These are phyloP conservation scores for Diaporthe ampelina DNA, from an alignment of 2,329 filamentous ascomycete genomes.

Conservation along the genomic window DNA sequence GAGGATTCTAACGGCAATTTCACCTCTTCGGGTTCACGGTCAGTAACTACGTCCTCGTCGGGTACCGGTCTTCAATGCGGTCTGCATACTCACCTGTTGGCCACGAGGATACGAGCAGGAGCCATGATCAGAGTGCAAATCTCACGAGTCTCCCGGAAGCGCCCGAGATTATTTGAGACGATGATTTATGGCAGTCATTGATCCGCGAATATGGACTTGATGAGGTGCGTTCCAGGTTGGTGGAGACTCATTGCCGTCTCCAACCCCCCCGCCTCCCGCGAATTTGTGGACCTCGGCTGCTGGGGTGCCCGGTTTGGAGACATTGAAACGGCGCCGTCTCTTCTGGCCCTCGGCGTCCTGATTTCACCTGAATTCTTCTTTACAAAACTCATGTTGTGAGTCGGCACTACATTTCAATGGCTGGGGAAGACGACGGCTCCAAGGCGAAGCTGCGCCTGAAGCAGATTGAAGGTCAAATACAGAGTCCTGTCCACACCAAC, in stretches of 20 bases:
- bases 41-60: slow-evolving; percentile 51
- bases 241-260: neutral
- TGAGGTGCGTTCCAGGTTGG: neutral
- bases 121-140: neutral
- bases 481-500: slow-evolving; percentile 32
- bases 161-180: too few relatives aligned
- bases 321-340: neutral
- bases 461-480: slow-evolving; percentile 61
- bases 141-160: too few relatives aligned
- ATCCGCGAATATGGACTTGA: neutral
- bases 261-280: slow-evolving; percentile 10
- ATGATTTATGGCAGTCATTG: neutral
- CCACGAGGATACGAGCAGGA: slow-evolving; percentile 22
- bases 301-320: neutral
- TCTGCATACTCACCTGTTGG: slow-evolving; percentile 25
- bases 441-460: slow-evolving; percentile 59
- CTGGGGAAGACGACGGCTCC: neutral
- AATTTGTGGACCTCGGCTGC: slow-evolving; percentile 19
- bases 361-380: neutral
- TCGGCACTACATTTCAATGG: neutral
- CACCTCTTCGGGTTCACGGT: slow-evolving; percentile 55
- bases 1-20: slow-evolving; percentile 74
- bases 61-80: neutral
- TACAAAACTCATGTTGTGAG: neutral
- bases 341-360: neutral